These are phyloP conservation scores for Penicillium polonicum DNA, from an alignment of 2,329 filamentous ascomycete species.

Conservation along the genomic window DNA sequence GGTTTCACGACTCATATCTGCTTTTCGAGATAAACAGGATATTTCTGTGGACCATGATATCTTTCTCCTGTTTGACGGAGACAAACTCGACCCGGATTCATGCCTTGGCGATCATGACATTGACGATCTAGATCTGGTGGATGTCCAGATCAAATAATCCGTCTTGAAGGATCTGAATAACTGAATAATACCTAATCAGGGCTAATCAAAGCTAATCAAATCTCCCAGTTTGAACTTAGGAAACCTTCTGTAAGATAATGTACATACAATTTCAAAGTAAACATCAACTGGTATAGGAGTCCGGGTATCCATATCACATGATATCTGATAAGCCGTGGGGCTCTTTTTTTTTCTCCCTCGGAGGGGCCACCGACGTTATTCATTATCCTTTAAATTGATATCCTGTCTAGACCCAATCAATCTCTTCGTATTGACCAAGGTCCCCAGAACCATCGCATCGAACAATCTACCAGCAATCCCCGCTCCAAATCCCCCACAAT, in stretches of 20 bases:
- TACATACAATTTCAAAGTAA: neutral
- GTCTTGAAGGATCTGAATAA: neutral
- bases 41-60: constrained; percentile 56
- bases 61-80: constrained; percentile 72
- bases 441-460: neutral
- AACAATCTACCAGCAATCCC: neutral
- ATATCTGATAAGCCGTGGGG: constrained; percentile 12
- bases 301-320: constrained; percentile 10
- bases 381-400: neutral
- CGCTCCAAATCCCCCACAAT: constrained; percentile 49
- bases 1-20: constrained; percentile 61
- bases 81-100: constrained; percentile 60
- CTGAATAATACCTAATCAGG: neutral
- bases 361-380: constrained; percentile 3
- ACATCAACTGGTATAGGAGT: neutral
- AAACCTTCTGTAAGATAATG: neutral
- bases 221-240: neutral
- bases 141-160: constrained; percentile 63
- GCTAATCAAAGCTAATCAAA: neutral
- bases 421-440: neutral
- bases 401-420: neutral
- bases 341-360: constrained; percentile 4
- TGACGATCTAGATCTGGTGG: constrained; percentile 70
- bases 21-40: constrained; percentile 57
- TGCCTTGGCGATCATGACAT: constrained; percentile 68